Evolutionary conservation across 768 basidiomycete species (phyloP).

Genomic region (Mycena olivaceomarginata): DNA sequence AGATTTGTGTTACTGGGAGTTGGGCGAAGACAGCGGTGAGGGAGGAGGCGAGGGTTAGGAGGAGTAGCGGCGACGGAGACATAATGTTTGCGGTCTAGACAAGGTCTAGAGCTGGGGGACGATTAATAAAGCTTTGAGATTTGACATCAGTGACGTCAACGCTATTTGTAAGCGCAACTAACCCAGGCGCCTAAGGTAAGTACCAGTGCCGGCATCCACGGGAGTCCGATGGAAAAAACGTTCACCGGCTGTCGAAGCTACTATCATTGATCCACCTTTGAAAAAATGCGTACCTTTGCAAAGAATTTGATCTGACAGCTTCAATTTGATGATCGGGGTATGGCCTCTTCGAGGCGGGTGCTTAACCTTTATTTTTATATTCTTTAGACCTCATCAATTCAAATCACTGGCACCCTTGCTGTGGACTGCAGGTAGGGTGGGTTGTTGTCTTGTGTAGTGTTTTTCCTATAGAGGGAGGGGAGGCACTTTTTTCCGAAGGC

Average conservation of each 20-base stretch:
- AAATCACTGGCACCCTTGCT: too few relatives aligned
- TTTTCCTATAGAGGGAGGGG: too few relatives aligned
- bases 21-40: conserved; percentile 31
- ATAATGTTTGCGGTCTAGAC: conserved; percentile 33
- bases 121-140: conserved; percentile 27
- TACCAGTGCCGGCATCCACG: background rate
- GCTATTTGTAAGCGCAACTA: conserved; percentile 22
- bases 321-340: too few relatives aligned
- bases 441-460: too few relatives aligned
- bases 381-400: too few relatives aligned
- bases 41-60: conserved; percentile 21
- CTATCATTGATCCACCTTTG: too few relatives aligned
- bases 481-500: too few relatives aligned
- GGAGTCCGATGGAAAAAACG: background rate
- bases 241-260: background rate
- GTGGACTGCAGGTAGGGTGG: too few relatives aligned
- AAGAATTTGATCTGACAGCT: too few relatives aligned
- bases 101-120: conserved; percentile 22
- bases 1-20: conserved; percentile 34
- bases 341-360: too few relatives aligned
- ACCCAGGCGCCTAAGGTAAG: background rate
- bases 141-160: conserved; percentile 27
- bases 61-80: conserved; percentile 30
- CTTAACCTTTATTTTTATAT: too few relatives aligned
- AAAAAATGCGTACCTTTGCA: too few relatives aligned